Evolutionary conservation across 306 rosid genomes (phyloP), one percentile per base, ranked within the genome.

Genomic region (Trifolium dubium): DNA sequence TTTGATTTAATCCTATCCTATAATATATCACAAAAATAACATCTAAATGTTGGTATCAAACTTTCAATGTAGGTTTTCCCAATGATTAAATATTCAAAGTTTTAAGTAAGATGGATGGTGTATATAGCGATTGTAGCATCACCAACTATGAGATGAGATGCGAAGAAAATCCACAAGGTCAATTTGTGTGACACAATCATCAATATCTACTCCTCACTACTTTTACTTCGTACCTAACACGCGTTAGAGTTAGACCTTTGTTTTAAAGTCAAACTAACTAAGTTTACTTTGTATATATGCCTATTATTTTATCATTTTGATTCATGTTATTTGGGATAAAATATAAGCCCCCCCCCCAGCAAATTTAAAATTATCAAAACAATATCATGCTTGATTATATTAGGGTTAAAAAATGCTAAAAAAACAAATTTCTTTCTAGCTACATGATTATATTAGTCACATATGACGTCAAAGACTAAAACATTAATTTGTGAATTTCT

Each of bases 161-260:
- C 15, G 39, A 73, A 78, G 64, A 56, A 83, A 84, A 76, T 76
- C 82, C 87, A 74, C 32, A 37, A 70, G 73, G 97, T 93, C 98
- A 90, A 90, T 68, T 86, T 77, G 64, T 4, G 69, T 93, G 98
- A 93, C 97, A 82, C 80, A 82, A 85, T 75, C 87, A 67, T 15
- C 76, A 56, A 56, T 59, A 72, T 83, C 79, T 80, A 70, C 73
- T 76, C 78, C 73, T 76, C 78, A 32, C 11, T 7, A 43, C 67
- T n/a, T n/a, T n/a, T 65, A 8, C 50, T 31, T 47, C 37, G 60
- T 44, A 86, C 96, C 93, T 82, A 92, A 92, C 78, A 50, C 81
- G 86, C 74, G 32, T 40, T 62, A n/a, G 86, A 86, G 32, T 40
- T 62, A n/a, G 86, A 86, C 88, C 69, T 85, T 19, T 67, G 41